Conservation (phyloP, 495 filamentous ascomycete species). For the Penicillium waksmanii region DNA sequence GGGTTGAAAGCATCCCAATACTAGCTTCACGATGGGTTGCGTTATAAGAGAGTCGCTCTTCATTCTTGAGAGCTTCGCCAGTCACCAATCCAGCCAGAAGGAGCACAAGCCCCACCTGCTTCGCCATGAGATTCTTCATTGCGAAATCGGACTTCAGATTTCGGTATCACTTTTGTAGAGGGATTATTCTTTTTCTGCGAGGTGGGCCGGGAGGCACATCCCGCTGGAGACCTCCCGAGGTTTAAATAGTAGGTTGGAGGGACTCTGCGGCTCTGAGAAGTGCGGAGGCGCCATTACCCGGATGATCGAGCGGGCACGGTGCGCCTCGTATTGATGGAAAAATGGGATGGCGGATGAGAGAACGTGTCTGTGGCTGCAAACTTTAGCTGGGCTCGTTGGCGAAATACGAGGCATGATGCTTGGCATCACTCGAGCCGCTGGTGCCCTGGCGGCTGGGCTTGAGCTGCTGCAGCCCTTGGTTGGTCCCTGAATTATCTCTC, state of each 20-base stretch:
- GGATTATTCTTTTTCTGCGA: not conserved
- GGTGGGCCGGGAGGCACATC: not conserved
- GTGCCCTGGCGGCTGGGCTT: not conserved
- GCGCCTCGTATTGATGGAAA: slow-evolving; percentile 10
- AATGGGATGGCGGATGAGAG: not conserved
- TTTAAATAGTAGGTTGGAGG: slow-evolving; percentile 9
- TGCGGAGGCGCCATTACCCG: not conserved
- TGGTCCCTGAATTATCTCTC: not conserved
- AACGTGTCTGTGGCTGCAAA: not conserved
- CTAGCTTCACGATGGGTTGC: slow-evolving; percentile 4
- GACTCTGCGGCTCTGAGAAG: slow-evolving; percentile 8
- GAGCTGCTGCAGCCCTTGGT: not conserved
- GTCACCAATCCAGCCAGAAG: slow-evolving; percentile 6
- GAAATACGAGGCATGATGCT: slow-evolving; percentile 26
- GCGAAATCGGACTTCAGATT: not conserved
- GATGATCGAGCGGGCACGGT: not conserved
- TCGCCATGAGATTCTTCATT: not conserved
- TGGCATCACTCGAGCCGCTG: slow-evolving; percentile 24
- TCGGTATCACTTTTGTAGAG: not conserved
- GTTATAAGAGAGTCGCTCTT: slow-evolving; percentile 12
- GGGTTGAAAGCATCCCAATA: not conserved
- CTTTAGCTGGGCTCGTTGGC: slow-evolving; percentile 4
- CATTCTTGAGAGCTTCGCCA: slow-evolving; percentile 8
- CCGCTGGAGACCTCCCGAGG: not conserved
- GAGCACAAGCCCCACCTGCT: slow-evolving; percentile 2